Evolutionary conservation across 164 flowering plant species (phyloP).

Genomic region (Cinnamomum micranthum): DNA sequence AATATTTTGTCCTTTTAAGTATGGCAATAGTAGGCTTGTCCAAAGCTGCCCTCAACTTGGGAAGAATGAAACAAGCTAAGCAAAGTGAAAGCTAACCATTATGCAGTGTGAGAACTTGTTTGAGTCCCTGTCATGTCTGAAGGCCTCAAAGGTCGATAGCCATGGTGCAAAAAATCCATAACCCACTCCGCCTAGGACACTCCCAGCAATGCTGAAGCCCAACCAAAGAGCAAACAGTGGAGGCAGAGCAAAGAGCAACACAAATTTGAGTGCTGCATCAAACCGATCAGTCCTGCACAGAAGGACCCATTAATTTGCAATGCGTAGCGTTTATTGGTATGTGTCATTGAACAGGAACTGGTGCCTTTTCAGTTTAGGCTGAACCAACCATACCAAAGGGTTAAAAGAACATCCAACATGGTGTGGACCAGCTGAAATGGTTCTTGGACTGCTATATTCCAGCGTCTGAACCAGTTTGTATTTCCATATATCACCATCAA

Average conservation of each 20-base stretch:
- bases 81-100: slow-evolving; percentile 43
- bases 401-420: not conserved
- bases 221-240: slow-evolving; percentile 68
- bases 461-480: not conserved
- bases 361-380: not conserved
- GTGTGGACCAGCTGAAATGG: not conserved
- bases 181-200: slow-evolving; percentile 72
- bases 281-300: slow-evolving; percentile 59
- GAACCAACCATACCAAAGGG: not conserved
- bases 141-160: slow-evolving; percentile 91
- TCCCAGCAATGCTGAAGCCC: slow-evolving; percentile 62
- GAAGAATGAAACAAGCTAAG: not conserved
- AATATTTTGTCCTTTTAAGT: not conserved
- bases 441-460: no score
- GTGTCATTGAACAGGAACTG: not conserved
- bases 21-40: not conserved
- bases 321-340: not conserved
- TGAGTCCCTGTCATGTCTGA: slow-evolving; percentile 54
- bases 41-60: not conserved
- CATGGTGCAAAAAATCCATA: slow-evolving; percentile 93
- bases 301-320: not conserved
- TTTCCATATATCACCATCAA: not conserved
- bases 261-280: slow-evolving; percentile 67
- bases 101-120: slow-evolving; percentile 64
- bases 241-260: slow-evolving; percentile 63